phyloP scores from a whole-genome alignment of 176 grass and related monocot species.

The Juncus effusus region DNA sequence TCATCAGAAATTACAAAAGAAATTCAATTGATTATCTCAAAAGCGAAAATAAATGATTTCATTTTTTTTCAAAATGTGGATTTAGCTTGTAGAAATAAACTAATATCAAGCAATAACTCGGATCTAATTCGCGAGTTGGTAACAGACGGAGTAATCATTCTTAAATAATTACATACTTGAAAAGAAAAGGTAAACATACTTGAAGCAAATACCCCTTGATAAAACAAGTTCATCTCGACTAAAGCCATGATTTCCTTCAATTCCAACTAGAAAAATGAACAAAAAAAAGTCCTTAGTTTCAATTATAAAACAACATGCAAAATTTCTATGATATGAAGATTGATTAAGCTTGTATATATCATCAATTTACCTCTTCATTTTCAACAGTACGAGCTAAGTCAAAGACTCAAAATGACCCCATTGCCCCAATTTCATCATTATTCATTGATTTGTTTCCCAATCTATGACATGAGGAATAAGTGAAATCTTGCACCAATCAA shows the following conservation, averaged over 20 bases:
- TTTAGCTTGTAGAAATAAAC: too few species aligned
- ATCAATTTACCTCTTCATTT: constrained; percentile 72
- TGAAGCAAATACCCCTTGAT: constrained; percentile 84
- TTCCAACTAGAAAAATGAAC: constrained; percentile 47
- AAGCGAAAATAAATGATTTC: too few species aligned
- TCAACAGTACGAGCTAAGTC: constrained; percentile 62
- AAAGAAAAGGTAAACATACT: constrained; percentile 31
- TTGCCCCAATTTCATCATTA: constrained; percentile 36
- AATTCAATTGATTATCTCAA: too few species aligned
- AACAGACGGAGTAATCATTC: too few species aligned
- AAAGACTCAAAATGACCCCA: constrained; percentile 81
- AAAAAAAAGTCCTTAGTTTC: neutral
- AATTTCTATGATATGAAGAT: neutral
- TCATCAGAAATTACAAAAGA: too few species aligned
- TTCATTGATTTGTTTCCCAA: neutral
- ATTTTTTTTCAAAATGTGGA: too few species aligned
- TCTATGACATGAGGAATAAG: constrained; percentile 5
- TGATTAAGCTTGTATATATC: neutral
- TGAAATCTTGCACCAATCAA: constrained; percentile 19
- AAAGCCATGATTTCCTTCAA: constrained; percentile 82
- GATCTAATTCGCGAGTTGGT: too few species aligned
- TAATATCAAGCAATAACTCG: too few species aligned
- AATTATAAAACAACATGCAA: neutral
- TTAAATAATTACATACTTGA: too few species aligned
- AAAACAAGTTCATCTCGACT: constrained; percentile 91